Evolutionary conservation across 2,329 filamentous ascomycete genomes (phyloP), one percentile per base, ranked within the genome.

Genomic region (Sporothrix humicola): DNA sequence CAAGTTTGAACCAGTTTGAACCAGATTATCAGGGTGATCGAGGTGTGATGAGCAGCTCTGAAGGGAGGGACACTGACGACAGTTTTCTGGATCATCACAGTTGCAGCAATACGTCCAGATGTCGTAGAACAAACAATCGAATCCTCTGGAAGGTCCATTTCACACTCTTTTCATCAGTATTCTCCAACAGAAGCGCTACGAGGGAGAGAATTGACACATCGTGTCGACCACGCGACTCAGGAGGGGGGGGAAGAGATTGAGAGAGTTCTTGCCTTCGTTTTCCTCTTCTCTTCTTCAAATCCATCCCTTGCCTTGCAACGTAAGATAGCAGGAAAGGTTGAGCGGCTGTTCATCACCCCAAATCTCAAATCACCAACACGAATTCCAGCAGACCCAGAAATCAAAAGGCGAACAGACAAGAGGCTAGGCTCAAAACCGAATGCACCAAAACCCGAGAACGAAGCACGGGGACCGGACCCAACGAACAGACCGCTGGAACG

Each of bases 1-100:
- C 63, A 23, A 66, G 63, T 66, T 66, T 66, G 63, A 48, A 48
- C 61, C n/a, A 66, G 63, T 66, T 66, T 66, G 63, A 48, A 48
- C 61, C n/a, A 23, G 42, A 63, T 44, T 44, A 44, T 63, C 59
- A 63, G 59, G 59, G 13, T 50, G 63, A 50, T 66, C 6, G 63
- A n/a, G 31, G 4, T 37, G 31, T 37, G 31, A 37, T 37, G 31
- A 7, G 31, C 31, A 37, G 31, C 31, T 37, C 31, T 37, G 7
- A 37, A 37, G 31, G 31, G 31, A 37, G 31, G 31, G 46, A 48
- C 46, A 23, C 52, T 56, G n/a, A 37, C 31, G 31, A 37, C 31
- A 37, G 7, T 56, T 9, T 3, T 56, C 52, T 66, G 42, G 42
- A 66, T 66, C n/a, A 48, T 68, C 65, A 52, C 65, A 23, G 20